Conservation (phyloP, 495 filamentous ascomycete genomes). For the Tetracladium setigerum region DNA sequence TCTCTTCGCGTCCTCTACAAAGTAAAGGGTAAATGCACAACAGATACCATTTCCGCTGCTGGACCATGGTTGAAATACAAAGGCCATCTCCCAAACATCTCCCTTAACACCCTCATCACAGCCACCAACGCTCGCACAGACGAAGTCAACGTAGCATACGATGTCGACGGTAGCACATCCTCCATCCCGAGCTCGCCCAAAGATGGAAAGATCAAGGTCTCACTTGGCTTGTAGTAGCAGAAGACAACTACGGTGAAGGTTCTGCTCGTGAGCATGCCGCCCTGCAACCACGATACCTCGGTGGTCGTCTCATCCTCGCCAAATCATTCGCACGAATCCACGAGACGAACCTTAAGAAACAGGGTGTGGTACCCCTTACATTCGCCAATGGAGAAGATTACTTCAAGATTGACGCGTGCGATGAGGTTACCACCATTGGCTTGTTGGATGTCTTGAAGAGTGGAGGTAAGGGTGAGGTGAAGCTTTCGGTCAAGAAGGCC, state of each 20-base stretch:
- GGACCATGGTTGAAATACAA: slow-evolving; percentile 99
- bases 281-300: slow-evolving; percentile 90
- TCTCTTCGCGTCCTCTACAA: slow-evolving; percentile 81
- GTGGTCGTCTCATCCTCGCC: slow-evolving; percentile 76
- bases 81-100: slow-evolving; percentile 96
- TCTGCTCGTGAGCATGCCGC: slow-evolving; percentile 93
- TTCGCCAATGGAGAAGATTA: slow-evolving; percentile 87
- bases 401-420: slow-evolving; percentile 69
- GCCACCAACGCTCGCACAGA: slow-evolving; percentile 86
- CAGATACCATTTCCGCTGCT: slow-evolving; percentile 95
- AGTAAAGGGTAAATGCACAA: slow-evolving; percentile 94
- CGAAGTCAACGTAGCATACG: slow-evolving; percentile 86
- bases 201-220: slow-evolving; percentile 66
- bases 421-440: slow-evolving; percentile 73
- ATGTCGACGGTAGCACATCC: slow-evolving; percentile 56
- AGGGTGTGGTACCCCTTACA: slow-evolving; percentile 89
- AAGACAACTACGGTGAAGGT: slow-evolving; percentile 97
- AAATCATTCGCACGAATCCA: slow-evolving; percentile 96
- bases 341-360: slow-evolving; percentile 99
- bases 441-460: slow-evolving; percentile 71
- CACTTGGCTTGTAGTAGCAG: slow-evolving; percentile 88
- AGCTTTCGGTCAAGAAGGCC: slow-evolving; percentile 53
- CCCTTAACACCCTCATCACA: slow-evolving; percentile 90
- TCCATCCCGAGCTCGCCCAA: slow-evolving; percentile 75
- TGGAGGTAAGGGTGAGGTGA: slow-evolving; percentile 75